Conservation (phyloP, 805 yeast species). For the Candida broadrunensis region DNA sequence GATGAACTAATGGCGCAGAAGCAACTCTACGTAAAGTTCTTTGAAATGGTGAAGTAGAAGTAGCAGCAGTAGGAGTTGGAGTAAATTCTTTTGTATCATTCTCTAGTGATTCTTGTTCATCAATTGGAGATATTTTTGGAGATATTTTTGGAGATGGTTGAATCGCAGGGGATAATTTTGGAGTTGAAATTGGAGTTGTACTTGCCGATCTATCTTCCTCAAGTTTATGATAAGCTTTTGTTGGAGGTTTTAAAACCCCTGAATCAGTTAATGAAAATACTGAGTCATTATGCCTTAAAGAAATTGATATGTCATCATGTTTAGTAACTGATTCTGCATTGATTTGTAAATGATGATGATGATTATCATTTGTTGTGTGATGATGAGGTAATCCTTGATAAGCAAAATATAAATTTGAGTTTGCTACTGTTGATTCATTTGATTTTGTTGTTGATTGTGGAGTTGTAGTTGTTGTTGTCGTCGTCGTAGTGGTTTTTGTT, state of each 20-base stretch:
- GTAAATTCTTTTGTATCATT: neutral
- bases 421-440: constrained; percentile 14
- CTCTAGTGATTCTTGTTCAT: neutral
- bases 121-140: neutral
- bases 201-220: neutral
- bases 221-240: constrained; percentile 8
- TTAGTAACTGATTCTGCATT: constrained; percentile 3
- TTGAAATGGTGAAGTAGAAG: constrained; percentile 7
- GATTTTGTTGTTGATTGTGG: neutral
- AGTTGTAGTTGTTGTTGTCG: neutral
- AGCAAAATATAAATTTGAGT: constrained; percentile 49
- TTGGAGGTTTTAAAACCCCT: constrained; percentile 21
- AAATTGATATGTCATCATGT: constrained; percentile 25
- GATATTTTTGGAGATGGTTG: neutral
- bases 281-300: constrained; percentile 39
- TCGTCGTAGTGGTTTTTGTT: too few relatives aligned
- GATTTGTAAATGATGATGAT: constrained; percentile 1
- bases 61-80: neutral
- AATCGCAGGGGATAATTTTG: neutral
- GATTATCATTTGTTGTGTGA: constrained; percentile 11
- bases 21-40: constrained; percentile 68
- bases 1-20: constrained; percentile 69
- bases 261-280: constrained; percentile 22
- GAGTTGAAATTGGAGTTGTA: neutral
- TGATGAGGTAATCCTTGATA: constrained; percentile 62